Evolutionary conservation across 2,329 filamentous ascomycete species (phyloP).

Genomic region (Epichloe sibirici): DNA sequence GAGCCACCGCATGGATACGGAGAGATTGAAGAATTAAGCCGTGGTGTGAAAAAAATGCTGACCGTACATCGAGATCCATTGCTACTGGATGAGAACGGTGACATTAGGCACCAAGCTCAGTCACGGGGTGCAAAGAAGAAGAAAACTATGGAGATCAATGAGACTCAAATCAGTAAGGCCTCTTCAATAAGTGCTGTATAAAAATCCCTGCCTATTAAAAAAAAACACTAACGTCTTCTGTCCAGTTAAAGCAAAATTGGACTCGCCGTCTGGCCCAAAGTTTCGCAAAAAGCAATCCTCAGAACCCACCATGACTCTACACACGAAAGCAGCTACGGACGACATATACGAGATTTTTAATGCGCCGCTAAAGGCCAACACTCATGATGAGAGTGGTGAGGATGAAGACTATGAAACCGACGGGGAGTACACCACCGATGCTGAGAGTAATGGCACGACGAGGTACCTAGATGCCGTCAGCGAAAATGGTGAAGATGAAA

Average conservation of each 20-base stretch:
- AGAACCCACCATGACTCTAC: constrained; percentile 96
- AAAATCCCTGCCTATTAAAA: no score
- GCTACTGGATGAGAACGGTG: constrained; percentile 49
- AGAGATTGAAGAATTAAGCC: constrained; percentile 20
- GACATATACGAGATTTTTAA: constrained; percentile 98
- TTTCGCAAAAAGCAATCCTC: constrained; percentile 60
- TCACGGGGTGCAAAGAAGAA: constrained; percentile 49
- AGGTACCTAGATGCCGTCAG: constrained; percentile 42
- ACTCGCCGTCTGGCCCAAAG: constrained; percentile 78
- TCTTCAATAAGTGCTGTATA: background rate
- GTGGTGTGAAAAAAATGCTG: constrained; percentile 24
- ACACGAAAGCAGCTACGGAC: constrained; percentile 88
- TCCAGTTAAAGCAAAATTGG: constrained; percentile 81
- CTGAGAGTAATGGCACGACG: constrained; percentile 72
- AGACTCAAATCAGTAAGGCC: constrained; percentile 77
- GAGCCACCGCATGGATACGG: constrained; percentile 15
- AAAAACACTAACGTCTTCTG: constrained; percentile 27
- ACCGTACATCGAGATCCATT: constrained; percentile 30
- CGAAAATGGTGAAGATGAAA: constrained; percentile 35
- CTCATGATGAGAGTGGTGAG: constrained; percentile 33
- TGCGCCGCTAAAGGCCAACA: constrained; percentile 42
- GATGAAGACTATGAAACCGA: constrained; percentile 64
- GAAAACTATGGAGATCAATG: constrained; percentile 75
- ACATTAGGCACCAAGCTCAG: constrained; percentile 31
- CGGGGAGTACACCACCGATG: constrained; percentile 70